These are phyloP conservation scores for Malassezia psittaci DNA, from an alignment of 1,284 basidiomycete species.

Conservation along the genomic window DNA sequence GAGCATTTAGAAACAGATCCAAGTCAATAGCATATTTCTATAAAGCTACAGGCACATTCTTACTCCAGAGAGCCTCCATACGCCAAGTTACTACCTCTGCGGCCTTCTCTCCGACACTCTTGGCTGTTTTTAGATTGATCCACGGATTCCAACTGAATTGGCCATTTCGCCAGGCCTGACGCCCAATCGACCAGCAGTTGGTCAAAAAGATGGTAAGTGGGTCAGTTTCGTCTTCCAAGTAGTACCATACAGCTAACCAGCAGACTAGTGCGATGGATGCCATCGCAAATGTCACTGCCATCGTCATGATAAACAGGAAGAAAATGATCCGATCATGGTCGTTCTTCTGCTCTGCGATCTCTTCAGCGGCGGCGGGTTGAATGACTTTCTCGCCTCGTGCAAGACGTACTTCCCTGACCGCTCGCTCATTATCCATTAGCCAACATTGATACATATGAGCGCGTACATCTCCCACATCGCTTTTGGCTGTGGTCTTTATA, in stretches of 20 bases:
- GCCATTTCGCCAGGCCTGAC: neutral
- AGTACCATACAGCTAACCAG: conserved; percentile 34
- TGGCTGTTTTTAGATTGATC: neutral
- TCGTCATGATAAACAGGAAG: conserved; percentile 27
- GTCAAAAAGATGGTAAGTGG: conserved; percentile 17
- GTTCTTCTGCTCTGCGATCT: neutral
- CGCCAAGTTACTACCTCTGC: neutral
- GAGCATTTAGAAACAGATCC: neutral
- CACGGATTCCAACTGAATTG: neutral
- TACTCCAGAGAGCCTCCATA: neutral
- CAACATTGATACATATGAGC: conserved; percentile 23
- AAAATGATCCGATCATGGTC: conserved; percentile 24
- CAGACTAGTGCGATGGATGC: conserved; percentile 20
- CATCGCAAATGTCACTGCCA: conserved; percentile 25
- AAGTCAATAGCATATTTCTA: neutral
- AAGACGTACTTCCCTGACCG: conserved; percentile 1
- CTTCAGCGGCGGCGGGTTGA: neutral
- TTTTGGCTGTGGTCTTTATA: conserved; percentile 18
- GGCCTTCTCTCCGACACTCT: conserved; percentile 1
- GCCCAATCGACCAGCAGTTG: neutral
- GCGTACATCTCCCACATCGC: conserved; percentile 23
- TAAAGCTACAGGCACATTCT: neutral
- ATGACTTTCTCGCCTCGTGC: conserved; percentile 6
- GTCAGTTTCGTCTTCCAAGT: conserved; percentile 27
- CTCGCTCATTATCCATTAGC: conserved; percentile 15